phyloP scores from a whole-genome alignment of 2,329 filamentous ascomycete species.

The Teratosphaeria pseudoeucalypti region DNA sequence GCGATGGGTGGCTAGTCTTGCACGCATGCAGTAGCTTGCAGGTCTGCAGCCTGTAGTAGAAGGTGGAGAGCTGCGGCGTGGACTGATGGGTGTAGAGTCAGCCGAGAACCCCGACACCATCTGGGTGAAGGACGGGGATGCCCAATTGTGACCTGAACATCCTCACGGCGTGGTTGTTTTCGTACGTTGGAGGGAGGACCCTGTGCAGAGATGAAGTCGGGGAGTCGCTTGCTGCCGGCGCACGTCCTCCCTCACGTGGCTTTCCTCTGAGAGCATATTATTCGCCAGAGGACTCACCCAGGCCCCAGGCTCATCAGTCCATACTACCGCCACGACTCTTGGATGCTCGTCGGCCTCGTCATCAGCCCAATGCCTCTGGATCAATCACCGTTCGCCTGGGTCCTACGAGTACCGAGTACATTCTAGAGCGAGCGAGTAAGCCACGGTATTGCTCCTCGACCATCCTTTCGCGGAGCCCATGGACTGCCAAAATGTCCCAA shows the following conservation, averaged over 20 bases:
- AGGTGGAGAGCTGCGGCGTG: neutral
- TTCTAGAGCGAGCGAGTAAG: too few species aligned
- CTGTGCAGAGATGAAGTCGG: neutral
- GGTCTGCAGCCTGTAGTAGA: neutral
- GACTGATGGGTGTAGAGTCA: neutral
- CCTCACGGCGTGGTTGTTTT: neutral
- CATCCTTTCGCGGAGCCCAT: too few species aligned
- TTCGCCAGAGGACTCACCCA: neutral
- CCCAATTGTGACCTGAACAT: neutral
- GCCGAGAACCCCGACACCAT: neutral
- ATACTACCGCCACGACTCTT: neutral
- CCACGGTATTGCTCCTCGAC: too few species aligned
- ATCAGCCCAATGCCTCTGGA: neutral
- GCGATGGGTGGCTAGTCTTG: slow-evolving; percentile 4
- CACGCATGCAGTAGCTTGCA: slow-evolving; percentile 6
- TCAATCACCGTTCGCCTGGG: too few species aligned
- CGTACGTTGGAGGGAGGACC: neutral
- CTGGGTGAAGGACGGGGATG: neutral
- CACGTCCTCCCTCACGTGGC: neutral
- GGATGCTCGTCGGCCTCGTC: neutral
- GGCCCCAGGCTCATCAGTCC: too few species aligned
- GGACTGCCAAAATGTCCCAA: too few species aligned
- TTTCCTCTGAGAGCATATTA: neutral
- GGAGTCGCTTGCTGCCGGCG: neutral
- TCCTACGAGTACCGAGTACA: too few species aligned